Conservation (phyloP, 176 grass and related monocot genomes). For the Oryza coarctata region DNA sequence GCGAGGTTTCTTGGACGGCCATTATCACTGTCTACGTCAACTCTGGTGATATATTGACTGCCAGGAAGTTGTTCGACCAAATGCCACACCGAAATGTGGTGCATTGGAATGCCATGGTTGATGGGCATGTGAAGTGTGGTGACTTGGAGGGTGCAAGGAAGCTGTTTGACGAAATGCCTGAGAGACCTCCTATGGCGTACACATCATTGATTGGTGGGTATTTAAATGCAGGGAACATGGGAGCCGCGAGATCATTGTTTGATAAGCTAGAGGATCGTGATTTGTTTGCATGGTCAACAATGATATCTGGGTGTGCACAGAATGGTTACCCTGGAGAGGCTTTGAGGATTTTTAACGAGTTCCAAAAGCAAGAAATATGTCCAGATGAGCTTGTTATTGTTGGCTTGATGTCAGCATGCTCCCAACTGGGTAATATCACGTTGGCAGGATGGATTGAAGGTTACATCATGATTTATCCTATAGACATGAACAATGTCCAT, state of each 20-base stretch:
- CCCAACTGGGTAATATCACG: conserved; percentile 62
- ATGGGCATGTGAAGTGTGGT: conserved; percentile 65
- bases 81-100: conserved; percentile 62
- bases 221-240: conserved; percentile 63
- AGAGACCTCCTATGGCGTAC: conserved; percentile 40
- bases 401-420: conserved; percentile 78
- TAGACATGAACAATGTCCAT: conserved; percentile 59
- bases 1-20: conserved; percentile 67
- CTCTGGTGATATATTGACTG: conserved; percentile 38
- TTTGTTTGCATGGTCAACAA: conserved; percentile 68
- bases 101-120: conserved; percentile 80
- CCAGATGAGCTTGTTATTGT: conserved; percentile 76
- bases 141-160: conserved; percentile 46
- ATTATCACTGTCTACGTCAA: conserved; percentile 47
- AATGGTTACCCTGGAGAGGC: conserved; percentile 65
- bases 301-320: conserved; percentile 86
- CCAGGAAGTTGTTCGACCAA: conserved; percentile 56
- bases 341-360: conserved; percentile 67
- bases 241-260: conserved; percentile 61
- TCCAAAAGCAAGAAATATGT: conserved; percentile 45
- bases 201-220: conserved; percentile 80
- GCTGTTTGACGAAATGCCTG: conserved; percentile 78
- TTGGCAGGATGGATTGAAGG: conserved; percentile 68
- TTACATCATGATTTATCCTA: conserved; percentile 44
- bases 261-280: conserved; percentile 53